Evolutionary conservation across 2,329 filamentous ascomycete species (phyloP).

Genomic region (Didymella exigua): DNA sequence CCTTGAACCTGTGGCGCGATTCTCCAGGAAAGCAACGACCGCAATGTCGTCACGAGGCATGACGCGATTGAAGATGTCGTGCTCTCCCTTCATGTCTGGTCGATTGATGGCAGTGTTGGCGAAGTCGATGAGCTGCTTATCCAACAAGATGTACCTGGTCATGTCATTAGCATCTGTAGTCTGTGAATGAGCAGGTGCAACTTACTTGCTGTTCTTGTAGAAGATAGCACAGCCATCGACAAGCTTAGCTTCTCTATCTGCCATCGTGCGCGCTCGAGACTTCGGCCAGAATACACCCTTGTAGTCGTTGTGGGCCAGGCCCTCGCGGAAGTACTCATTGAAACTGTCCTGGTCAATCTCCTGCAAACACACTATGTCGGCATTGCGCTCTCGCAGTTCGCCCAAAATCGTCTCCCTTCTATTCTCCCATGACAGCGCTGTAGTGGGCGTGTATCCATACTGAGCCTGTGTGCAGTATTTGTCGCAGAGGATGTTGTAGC

Average conservation of each 20-base stretch:
- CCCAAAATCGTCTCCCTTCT: constrained; percentile 81
- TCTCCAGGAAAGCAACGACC: constrained; percentile 90
- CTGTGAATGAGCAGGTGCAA: constrained; percentile 6
- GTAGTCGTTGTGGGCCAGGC: constrained; percentile 85
- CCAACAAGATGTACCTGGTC: constrained; percentile 75
- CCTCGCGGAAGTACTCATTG: constrained; percentile 87
- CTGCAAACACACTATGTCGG: constrained; percentile 91
- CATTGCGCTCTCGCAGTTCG: constrained; percentile 77
- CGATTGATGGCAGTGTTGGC: constrained; percentile 89
- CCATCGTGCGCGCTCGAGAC: constrained; percentile 88
- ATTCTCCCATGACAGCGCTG: constrained; percentile 84
- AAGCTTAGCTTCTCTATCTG: constrained; percentile 81
- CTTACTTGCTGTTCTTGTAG: constrained; percentile 85
- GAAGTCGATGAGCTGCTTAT: constrained; percentile 94
- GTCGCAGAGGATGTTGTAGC: constrained; percentile 96
- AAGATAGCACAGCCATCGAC: constrained; percentile 98
- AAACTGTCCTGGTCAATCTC: constrained; percentile 93
- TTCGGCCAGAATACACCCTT: constrained; percentile 94
- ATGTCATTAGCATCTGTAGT: constrained; percentile 25
- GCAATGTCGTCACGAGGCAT: constrained; percentile 99
- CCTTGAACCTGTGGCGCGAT: constrained; percentile 84
- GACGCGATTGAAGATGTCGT: constrained; percentile 97
- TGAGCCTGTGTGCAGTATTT: constrained; percentile 83
- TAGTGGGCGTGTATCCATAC: constrained; percentile 88
- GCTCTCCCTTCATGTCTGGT: constrained; percentile 95